These are phyloP conservation scores for Yamadazyma taylorii DNA, from an alignment of 1,139 yeast genomes.

Conservation along the genomic window DNA sequence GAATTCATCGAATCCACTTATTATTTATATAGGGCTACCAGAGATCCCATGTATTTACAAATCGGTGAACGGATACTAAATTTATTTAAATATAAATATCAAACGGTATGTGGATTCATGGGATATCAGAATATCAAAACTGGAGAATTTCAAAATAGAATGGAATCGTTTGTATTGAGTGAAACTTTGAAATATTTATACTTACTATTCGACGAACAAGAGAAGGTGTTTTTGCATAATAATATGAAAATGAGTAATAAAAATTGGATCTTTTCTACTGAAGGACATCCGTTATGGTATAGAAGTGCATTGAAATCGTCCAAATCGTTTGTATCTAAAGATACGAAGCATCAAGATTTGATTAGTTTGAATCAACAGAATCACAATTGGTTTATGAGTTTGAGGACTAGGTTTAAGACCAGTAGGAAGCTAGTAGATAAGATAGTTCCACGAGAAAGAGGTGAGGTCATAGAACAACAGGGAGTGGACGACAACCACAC, in stretches of 20 bases:
- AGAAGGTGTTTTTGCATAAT: conserved; percentile 49
- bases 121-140: conserved; percentile 70
- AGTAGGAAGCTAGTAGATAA: neutral
- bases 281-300: conserved; percentile 90
- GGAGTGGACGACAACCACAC: neutral
- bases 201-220: conserved; percentile 68
- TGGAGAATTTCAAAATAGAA: conserved; percentile 68
- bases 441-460: too few species aligned
- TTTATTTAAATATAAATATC: conserved; percentile 52
- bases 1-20: conserved; percentile 90
- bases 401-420: neutral
- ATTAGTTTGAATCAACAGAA: conserved; percentile 2
- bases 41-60: conserved; percentile 78
- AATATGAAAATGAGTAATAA: conserved; percentile 31
- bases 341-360: conserved; percentile 1
- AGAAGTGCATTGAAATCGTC: conserved; percentile 20
- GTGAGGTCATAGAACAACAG: neutral
- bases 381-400: neutral
- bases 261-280: conserved; percentile 82
- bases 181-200: conserved; percentile 87
- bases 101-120: conserved; percentile 75
- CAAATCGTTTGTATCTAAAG: neutral
- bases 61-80: conserved; percentile 67
- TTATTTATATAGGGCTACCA: conserved; percentile 78
- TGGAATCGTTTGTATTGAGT: conserved; percentile 89